These are phyloP conservation scores for Sordariomycetes sp. DNA, from an alignment of 2,329 filamentous ascomycete species.

Conservation along the genomic window DNA sequence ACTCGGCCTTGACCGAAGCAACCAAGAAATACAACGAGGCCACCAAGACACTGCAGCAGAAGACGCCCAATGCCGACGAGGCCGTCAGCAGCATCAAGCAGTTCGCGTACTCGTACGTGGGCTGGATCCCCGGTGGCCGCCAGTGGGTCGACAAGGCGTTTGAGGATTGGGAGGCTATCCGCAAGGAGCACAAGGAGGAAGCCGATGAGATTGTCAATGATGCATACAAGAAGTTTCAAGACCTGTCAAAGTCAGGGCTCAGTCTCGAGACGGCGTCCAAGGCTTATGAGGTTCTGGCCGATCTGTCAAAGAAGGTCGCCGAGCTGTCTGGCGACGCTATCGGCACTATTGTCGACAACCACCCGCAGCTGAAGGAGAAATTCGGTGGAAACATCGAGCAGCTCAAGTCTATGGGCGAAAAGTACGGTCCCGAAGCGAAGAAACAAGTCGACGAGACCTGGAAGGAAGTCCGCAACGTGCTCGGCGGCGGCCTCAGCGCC, in stretches of 20 bases:
- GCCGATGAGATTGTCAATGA: conserved; percentile 60
- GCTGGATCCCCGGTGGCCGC: conserved; percentile 62
- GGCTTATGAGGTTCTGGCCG: conserved; percentile 53
- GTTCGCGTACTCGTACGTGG: conserved; percentile 59
- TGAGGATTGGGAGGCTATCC: conserved; percentile 59
- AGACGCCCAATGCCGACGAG: conserved; percentile 57
- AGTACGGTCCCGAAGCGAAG: conserved; percentile 68
- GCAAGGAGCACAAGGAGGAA: conserved; percentile 58
- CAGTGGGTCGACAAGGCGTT: conserved; percentile 62
- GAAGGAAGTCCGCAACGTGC: conserved; percentile 53
- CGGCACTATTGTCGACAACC: conserved; percentile 60
- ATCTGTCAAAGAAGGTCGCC: conserved; percentile 49
- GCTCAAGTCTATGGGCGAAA: conserved; percentile 59
- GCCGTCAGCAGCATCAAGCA: conserved; percentile 57
- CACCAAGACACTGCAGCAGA: conserved; percentile 49
- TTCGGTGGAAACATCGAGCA: conserved; percentile 59
- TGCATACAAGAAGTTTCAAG: conserved; percentile 58
- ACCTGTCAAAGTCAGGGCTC: conserved; percentile 48
- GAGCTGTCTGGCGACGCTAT: conserved; percentile 54
- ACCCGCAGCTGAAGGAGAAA: conserved; percentile 64
- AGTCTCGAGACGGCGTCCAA: conserved; percentile 53
- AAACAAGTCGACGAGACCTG: conserved; percentile 67
- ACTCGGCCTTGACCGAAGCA: conserved; percentile 42
- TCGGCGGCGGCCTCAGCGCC: conserved; percentile 50
- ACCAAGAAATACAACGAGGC: conserved; percentile 52